These are phyloP conservation scores for Calvatia gigantea DNA, from an alignment of 768 basidiomycete species.

Conservation along the genomic window DNA sequence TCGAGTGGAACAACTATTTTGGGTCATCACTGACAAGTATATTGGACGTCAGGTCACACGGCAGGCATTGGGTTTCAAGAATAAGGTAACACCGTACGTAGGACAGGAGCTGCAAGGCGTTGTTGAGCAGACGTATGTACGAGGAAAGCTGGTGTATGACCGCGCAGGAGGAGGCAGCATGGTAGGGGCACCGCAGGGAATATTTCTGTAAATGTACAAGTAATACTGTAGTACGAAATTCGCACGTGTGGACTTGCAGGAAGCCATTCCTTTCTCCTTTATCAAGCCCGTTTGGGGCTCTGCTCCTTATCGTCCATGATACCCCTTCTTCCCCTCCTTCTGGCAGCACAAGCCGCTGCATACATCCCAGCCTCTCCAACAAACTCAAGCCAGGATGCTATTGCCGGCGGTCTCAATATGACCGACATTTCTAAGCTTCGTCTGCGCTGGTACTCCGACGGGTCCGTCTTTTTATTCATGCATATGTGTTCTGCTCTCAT, in stretches of 20 bases:
- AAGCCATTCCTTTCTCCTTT: constrained; percentile 1
- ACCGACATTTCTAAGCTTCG: constrained; percentile 56
- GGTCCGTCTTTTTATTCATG: constrained; percentile 28
- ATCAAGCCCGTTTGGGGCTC: not conserved
- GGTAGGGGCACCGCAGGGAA: constrained; percentile 30
- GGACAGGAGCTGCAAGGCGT: constrained; percentile 66
- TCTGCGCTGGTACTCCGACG: constrained; percentile 58
- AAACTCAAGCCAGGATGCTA: constrained; percentile 52
- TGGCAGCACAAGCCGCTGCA: constrained; percentile 21
- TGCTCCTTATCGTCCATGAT: constrained; percentile 4
- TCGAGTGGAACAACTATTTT: not conserved
- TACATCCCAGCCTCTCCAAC: constrained; percentile 76
- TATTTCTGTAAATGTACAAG: constrained; percentile 27
- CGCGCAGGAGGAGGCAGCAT: constrained; percentile 28
- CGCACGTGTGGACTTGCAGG: constrained; percentile 13
- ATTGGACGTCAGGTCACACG: constrained; percentile 56
- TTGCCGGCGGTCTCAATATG: constrained; percentile 42
- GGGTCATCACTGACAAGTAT: not conserved
- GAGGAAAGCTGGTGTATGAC: constrained; percentile 70
- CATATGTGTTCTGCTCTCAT: not conserved
- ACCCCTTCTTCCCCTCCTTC: constrained; percentile 23
- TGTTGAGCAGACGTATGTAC: constrained; percentile 78
- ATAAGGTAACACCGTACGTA: constrained; percentile 89
- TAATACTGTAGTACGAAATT: not conserved
- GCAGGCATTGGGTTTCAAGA: constrained; percentile 81